Conservation (phyloP, 805 yeast species). For the Lipomyces sp. region DNA sequence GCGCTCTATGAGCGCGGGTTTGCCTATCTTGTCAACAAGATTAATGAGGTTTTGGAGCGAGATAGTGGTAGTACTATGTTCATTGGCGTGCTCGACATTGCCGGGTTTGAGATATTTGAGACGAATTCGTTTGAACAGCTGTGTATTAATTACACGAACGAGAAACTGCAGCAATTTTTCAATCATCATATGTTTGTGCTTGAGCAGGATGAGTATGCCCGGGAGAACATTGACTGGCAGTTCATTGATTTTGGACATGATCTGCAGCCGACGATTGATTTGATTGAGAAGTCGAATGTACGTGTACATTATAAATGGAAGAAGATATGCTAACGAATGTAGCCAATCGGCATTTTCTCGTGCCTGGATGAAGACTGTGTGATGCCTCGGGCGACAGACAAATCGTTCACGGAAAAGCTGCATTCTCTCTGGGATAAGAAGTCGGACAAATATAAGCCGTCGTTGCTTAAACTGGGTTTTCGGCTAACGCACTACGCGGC, state of each 20-base stretch:
- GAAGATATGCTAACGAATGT: constrained; percentile 3
- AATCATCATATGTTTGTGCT: constrained; percentile 94
- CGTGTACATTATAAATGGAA: background rate
- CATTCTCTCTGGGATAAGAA: constrained; percentile 63
- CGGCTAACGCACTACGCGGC: constrained; percentile 93
- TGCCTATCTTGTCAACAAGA: constrained; percentile 71
- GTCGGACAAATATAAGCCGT: constrained; percentile 67
- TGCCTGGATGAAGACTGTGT: constrained; percentile 93
- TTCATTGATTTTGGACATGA: constrained; percentile 95
- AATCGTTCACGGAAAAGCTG: constrained; percentile 79
- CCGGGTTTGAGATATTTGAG: constrained; percentile 96
- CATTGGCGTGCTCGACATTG: constrained; percentile 94
- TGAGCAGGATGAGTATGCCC: constrained; percentile 95
- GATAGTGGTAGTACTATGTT: constrained; percentile 48
- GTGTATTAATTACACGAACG: constrained; percentile 91
- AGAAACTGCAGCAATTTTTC: constrained; percentile 94
- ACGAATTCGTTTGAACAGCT: constrained; percentile 95
- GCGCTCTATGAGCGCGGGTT: constrained; percentile 84
- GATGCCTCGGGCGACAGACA: constrained; percentile 86
- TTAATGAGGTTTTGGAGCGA: constrained; percentile 68
- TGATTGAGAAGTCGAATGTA: constrained; percentile 69
- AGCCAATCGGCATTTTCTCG: constrained; percentile 80
- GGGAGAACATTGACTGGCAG: constrained; percentile 92
- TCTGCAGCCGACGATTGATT: constrained; percentile 89
- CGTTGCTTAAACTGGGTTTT: constrained; percentile 77